Percentiles rank a stretch among this genome's conserved stretches.
Conservation (phyloP, 2,329 filamentous ascomycete species). For the Dactylellina parvicollis region DNA sequence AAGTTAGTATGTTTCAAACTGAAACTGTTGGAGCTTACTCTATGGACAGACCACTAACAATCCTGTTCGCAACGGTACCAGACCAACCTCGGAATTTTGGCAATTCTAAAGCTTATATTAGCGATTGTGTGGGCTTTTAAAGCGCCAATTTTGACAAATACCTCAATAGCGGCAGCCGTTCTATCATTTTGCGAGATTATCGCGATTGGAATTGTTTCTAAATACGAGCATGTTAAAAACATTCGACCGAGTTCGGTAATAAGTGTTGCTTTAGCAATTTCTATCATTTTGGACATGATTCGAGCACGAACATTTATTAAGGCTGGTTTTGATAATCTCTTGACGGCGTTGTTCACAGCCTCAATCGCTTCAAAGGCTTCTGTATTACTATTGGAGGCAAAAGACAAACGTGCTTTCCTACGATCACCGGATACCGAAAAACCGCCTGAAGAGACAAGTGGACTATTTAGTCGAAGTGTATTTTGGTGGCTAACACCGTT, state of each 20-base stretch:
- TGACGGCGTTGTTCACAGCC: slow-evolving; percentile 33
- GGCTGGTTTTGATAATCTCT: slow-evolving; percentile 39
- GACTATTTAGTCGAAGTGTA: slow-evolving; percentile 60
- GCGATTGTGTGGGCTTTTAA: slow-evolving; percentile 35
- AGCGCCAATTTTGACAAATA: slow-evolving; percentile 30
- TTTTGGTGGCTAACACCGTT: slow-evolving; percentile 62
- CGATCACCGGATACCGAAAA: slow-evolving; percentile 55
- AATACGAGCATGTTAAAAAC: slow-evolving; percentile 47
- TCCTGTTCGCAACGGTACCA: not conserved
- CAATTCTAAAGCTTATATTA: slow-evolving; percentile 31
- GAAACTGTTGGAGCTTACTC: not conserved
- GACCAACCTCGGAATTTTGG: slow-evolving; percentile 34
- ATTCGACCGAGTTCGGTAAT: slow-evolving; percentile 45
- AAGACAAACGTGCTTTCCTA: slow-evolving; percentile 38
- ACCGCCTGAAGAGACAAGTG: slow-evolving; percentile 60
- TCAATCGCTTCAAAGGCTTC: slow-evolving; percentile 39
- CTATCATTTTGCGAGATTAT: slow-evolving; percentile 47
- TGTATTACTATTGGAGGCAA: slow-evolving; percentile 44
- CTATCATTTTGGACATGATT: slow-evolving; percentile 42
- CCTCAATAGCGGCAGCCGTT: slow-evolving; percentile 26
- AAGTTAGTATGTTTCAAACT: slow-evolving; percentile 29
- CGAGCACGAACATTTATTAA: slow-evolving; percentile 34
- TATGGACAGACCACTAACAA: not conserved
- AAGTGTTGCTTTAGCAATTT: slow-evolving; percentile 25
- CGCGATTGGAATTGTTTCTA: slow-evolving; percentile 32